Evolutionary conservation across 176 grass and related monocot species (phyloP).

Genomic region (Cenchrus purpureus): DNA sequence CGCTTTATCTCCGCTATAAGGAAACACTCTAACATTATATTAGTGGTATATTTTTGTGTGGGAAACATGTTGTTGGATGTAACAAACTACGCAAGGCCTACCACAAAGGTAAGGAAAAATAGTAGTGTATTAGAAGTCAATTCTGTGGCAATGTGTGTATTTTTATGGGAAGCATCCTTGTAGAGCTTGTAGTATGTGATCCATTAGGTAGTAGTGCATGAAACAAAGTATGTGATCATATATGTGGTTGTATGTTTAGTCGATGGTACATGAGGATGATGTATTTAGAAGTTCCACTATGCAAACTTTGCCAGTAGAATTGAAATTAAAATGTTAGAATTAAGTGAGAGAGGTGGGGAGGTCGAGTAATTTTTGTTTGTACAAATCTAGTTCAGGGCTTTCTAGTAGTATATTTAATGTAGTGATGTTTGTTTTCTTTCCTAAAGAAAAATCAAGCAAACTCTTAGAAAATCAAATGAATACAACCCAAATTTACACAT

Average conservation of each 20-base stretch:
- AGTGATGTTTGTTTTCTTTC: background rate
- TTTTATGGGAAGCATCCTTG: background rate
- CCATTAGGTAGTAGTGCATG: background rate
- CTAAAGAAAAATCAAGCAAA: background rate
- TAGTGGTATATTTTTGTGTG: background rate
- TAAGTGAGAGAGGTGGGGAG: background rate
- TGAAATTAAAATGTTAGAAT: background rate
- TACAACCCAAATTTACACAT: background rate
- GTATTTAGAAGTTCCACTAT: background rate
- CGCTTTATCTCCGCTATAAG: background rate
- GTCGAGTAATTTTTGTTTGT: background rate
- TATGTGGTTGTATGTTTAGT: background rate
- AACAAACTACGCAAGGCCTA: background rate
- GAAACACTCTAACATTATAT: background rate
- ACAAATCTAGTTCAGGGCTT: background rate
- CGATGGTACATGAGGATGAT: background rate
- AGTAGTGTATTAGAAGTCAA: background rate
- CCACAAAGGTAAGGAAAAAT: background rate
- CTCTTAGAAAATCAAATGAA: background rate
- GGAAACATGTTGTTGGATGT: background rate
- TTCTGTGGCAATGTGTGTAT: background rate
- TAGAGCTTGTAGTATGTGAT: background rate
- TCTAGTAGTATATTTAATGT: background rate
- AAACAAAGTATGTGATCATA: background rate
- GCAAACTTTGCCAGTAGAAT: background rate